These are phyloP conservation scores for Agrostemma githago DNA, from an alignment of 148 eudicot species.

Conservation along the genomic window DNA sequence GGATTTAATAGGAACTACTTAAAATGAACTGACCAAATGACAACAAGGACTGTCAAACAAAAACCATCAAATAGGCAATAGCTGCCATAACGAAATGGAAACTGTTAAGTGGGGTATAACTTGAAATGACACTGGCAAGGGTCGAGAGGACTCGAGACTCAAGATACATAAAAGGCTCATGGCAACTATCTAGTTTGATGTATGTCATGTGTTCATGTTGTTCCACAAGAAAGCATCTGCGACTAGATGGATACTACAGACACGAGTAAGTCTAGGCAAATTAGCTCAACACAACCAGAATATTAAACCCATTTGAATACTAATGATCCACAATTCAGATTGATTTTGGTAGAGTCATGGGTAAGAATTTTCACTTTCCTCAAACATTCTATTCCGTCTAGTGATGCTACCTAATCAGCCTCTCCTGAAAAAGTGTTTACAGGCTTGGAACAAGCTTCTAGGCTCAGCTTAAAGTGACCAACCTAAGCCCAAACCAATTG, in stretches of 20 bases:
- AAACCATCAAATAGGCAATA: neutral
- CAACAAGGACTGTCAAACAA: neutral
- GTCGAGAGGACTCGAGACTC: too few species aligned
- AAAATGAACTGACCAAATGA: too few species aligned
- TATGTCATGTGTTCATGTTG: neutral
- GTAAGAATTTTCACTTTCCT: too few species aligned
- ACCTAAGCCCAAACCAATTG: too few species aligned
- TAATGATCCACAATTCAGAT: too few species aligned
- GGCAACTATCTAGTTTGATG: neutral
- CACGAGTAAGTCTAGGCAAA: neutral
- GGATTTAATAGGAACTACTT: too few species aligned
- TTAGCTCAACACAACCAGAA: neutral
- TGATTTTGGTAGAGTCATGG: too few species aligned
- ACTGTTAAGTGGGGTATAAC: neutral
- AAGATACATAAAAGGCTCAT: neutral
- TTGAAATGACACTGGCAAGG: neutral
- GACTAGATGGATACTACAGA: neutral
- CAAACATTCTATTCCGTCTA: too few species aligned
- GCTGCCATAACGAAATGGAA: neutral
- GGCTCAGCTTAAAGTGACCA: too few species aligned
- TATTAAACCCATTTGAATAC: neutral
- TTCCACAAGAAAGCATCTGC: neutral
- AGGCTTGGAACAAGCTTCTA: too few species aligned
- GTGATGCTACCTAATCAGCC: too few species aligned
- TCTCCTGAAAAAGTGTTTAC: too few species aligned